Evolutionary conservation across 2,329 filamentous ascomycete species (phyloP).

Genomic region (Alternaria sp.): DNA sequence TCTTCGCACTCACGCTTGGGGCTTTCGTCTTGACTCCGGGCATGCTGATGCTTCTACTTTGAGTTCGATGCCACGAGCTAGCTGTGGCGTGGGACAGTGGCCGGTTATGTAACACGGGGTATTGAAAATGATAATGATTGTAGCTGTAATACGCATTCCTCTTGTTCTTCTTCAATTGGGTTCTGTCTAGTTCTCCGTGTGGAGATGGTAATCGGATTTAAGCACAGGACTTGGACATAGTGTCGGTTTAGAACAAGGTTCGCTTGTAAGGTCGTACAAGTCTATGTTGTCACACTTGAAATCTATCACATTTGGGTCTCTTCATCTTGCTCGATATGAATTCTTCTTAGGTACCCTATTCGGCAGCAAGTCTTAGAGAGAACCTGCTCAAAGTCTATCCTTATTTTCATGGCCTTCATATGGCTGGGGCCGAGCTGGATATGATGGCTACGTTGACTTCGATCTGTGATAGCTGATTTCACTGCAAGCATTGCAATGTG

Average conservation of each 20-base stretch:
- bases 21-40: neutral
- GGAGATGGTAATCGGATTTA: neutral
- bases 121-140: neutral
- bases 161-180: too few species aligned
- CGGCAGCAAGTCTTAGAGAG: neutral
- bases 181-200: neutral
- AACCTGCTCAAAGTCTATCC: constrained; percentile 2
- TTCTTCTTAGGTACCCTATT: neutral
- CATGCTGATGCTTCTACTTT: constrained; percentile 5
- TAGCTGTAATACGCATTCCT: neutral
- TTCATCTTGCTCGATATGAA: neutral
- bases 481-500: neutral
- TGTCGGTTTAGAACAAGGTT: neutral
- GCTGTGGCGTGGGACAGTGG: neutral
- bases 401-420: constrained; percentile 25
- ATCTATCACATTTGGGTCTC: neutral
- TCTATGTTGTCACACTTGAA: neutral
- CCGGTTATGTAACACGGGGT: neutral
- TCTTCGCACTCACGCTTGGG: neutral
- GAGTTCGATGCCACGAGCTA: neutral
- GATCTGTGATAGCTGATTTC: constrained; percentile 49
- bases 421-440: constrained; percentile 51
- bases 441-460: constrained; percentile 55
- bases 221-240: neutral
- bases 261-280: neutral